phyloP scores from a whole-genome alignment of 2,329 filamentous ascomycete genomes.

The Venturia carpophila region DNA sequence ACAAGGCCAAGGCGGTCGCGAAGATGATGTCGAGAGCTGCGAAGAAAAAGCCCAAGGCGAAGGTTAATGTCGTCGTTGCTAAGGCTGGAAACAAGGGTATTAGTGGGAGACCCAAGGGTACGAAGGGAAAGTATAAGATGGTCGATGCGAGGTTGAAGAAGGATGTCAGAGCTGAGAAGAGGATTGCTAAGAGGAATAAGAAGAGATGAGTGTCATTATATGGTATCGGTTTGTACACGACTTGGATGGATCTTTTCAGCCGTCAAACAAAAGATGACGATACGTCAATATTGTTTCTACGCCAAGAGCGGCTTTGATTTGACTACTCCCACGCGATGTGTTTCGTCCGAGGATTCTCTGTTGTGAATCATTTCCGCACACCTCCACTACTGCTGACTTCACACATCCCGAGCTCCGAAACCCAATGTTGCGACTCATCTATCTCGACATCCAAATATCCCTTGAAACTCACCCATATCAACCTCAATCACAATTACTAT shows the following conservation, averaged over 20 bases:
- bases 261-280: too few relatives aligned
- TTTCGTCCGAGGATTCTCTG: not conserved
- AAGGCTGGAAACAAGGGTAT: conserved; percentile 76
- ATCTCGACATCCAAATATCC: not conserved
- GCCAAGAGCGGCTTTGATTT: too few relatives aligned
- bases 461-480: not conserved
- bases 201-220: not conserved
- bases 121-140: conserved; percentile 96
- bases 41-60: conserved; percentile 77
- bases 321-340: not conserved
- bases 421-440: not conserved
- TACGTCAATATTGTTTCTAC: too few relatives aligned
- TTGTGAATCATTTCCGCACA: too few relatives aligned
- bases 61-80: conserved; percentile 84
- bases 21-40: conserved; percentile 73
- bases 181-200: conserved; percentile 51
- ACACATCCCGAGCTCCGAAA: not conserved
- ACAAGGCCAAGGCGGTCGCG: conserved; percentile 80
- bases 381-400: not conserved
- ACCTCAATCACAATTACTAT: too few relatives aligned
- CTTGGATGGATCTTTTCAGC: not conserved
- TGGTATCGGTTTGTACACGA: not conserved
- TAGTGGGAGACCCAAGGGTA: conserved; percentile 76
- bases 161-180: conserved; percentile 82
- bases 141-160: conserved; percentile 95